Evolutionary conservation across 352 stramenopile species (phyloP).

Genomic region (Nothophytophthora sp.): DNA sequence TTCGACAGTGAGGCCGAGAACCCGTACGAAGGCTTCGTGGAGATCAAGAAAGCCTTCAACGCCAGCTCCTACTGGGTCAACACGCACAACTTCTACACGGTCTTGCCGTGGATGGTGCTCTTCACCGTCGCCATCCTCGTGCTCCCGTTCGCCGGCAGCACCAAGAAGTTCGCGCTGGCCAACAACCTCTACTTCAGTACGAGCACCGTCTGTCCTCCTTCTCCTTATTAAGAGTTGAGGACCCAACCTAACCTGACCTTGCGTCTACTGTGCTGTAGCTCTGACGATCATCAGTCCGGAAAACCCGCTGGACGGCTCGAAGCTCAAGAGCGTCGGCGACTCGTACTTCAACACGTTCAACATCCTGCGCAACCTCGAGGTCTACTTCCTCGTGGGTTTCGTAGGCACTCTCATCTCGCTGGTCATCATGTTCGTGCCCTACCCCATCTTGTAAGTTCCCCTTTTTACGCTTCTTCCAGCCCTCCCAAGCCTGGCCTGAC

Average conservation of each 20-base stretch:
- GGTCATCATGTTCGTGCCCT: constrained; percentile 70
- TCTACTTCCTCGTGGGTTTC: constrained; percentile 73
- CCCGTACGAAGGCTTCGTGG: constrained; percentile 41
- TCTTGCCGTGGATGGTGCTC: constrained; percentile 71
- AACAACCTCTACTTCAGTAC: constrained; percentile 83
- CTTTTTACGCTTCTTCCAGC: not conserved
- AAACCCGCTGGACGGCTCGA: constrained; percentile 37
- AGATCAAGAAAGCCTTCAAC: constrained; percentile 65
- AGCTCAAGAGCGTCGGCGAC: constrained; percentile 57
- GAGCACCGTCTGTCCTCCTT: not conserved
- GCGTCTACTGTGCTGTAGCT: constrained; percentile 25
- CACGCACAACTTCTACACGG: constrained; percentile 61
- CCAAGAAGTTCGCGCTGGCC: constrained; percentile 77
- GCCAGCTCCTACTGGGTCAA: constrained; percentile 68
- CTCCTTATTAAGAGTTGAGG: not conserved
- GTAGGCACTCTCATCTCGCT: constrained; percentile 63
- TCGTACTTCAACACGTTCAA: constrained; percentile 50
- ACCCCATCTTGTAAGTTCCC: constrained; percentile 71
- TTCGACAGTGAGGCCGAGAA: constrained; percentile 29
- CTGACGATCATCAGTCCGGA: constrained; percentile 75
- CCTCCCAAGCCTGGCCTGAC: constrained; percentile 6
- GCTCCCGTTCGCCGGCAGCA: constrained; percentile 65
- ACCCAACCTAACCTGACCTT: not conserved
- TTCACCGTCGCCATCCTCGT: constrained; percentile 67
- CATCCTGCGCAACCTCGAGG: constrained; percentile 61